phyloP scores from a whole-genome alignment of 257 asterid genomes.

The Gentiana dahurica region DNA sequence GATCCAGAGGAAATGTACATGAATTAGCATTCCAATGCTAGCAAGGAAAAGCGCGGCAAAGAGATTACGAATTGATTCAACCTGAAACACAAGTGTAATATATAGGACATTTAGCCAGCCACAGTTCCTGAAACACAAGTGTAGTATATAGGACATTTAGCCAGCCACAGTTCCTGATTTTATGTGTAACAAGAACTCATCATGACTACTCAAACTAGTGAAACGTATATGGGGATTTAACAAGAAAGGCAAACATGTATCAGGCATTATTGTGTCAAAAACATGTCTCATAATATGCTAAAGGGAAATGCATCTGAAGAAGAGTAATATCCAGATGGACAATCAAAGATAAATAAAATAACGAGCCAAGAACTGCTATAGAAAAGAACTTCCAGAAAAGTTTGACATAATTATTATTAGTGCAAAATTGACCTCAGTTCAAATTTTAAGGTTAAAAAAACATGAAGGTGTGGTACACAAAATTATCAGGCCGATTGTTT shows the following conservation, averaged over 20 bases:
- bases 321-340: too few relatives aligned
- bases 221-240: neutral
- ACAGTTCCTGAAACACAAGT: slow-evolving; percentile 9
- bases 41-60: slow-evolving; percentile 96
- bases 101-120: neutral
- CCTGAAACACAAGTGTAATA: slow-evolving; percentile 35
- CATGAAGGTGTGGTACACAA: too few relatives aligned
- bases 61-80: slow-evolving; percentile 92
- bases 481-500: too few relatives aligned
- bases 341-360: too few relatives aligned
- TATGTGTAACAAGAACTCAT: neutral
- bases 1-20: slow-evolving; percentile 89
- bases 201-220: neutral
- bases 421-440: too few relatives aligned
- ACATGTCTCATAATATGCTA: neutral
- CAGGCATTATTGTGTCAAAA: neutral
- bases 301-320: neutral
- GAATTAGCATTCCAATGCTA: slow-evolving; percentile 94
- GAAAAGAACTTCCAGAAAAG: too few relatives aligned
- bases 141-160: neutral
- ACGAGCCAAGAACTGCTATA: too few relatives aligned
- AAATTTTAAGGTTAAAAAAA: too few relatives aligned
- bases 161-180: slow-evolving; percentile 1
- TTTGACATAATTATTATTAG: too few relatives aligned
- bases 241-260: neutral